phyloP scores from a whole-genome alignment of 257 asterid species.

The Fraxinus quadrangulata region DNA sequence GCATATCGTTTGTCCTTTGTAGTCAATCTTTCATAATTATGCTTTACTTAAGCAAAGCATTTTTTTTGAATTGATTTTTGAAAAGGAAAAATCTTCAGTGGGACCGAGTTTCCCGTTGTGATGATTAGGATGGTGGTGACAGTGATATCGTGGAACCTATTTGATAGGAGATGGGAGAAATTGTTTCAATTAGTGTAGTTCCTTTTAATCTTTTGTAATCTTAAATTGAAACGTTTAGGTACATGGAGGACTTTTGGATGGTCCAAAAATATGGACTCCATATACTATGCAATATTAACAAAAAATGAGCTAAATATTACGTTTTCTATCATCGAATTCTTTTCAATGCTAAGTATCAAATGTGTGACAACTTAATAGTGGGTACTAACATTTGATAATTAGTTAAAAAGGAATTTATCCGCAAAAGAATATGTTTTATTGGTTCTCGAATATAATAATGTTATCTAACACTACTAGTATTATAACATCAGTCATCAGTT shows the following conservation, averaged over 20 bases:
- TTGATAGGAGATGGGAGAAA: slow-evolving; percentile 42
- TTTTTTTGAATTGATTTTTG: slow-evolving; percentile 36
- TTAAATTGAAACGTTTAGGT: background rate
- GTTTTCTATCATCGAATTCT: no score
- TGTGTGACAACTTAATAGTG: background rate
- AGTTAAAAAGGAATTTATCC: background rate
- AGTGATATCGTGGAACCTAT: slow-evolving; percentile 69
- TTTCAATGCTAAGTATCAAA: no score
- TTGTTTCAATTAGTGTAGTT: background rate
- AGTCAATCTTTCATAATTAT: background rate
- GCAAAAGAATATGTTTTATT: no score
- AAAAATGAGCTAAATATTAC: no score
- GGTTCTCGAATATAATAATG: background rate
- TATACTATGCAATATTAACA: no score
- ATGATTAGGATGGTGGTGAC: slow-evolving; percentile 78
- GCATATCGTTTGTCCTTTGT: no score
- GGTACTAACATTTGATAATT: background rate
- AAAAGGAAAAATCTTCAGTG: slow-evolving; percentile 86
- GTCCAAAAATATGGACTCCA: no score
- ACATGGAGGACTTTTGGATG: background rate
- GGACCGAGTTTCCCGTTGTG: slow-evolving; percentile 80
- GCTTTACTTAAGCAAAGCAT: no score
- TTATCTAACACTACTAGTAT: no score
- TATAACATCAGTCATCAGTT: no score
- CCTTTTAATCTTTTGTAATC: no score